A percentile compares a stretch with the other conserved stretches of the same genome.
phyloP scores from a whole-genome alignment of 495 filamentous ascomycete genomes.

The Penicillium maclennaniae region DNA sequence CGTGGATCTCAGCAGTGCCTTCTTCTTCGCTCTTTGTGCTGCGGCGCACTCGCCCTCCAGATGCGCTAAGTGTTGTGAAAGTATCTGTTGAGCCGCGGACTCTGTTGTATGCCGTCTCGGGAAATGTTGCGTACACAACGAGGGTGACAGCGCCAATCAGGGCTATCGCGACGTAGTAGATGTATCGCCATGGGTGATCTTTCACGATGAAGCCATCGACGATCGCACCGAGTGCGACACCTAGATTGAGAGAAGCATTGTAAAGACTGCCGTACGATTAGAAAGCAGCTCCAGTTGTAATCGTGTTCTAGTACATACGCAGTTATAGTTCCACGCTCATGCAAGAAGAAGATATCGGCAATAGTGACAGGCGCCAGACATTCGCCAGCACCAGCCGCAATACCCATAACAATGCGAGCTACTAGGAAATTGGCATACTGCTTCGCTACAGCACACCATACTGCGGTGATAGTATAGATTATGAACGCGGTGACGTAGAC shows the following conservation, averaged over 20 bases:
- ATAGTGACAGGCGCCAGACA: conserved; percentile 51
- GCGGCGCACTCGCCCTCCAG: neutral
- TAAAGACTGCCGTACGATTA: too few species aligned
- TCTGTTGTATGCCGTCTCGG: conserved; percentile 45
- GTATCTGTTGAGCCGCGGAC: too few species aligned
- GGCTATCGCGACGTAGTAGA: conserved; percentile 47
- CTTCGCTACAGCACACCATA: conserved; percentile 46
- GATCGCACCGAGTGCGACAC: conserved; percentile 27
- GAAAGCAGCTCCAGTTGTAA: conserved; percentile 39
- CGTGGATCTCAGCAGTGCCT: neutral
- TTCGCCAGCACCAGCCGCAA: conserved; percentile 51
- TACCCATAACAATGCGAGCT: conserved; percentile 47
- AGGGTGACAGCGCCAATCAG: conserved; percentile 36
- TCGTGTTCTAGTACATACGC: conserved; percentile 39
- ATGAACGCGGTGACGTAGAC: conserved; percentile 48
- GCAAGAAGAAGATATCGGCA: conserved; percentile 56
- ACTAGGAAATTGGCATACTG: conserved; percentile 41
- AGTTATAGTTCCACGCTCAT: conserved; percentile 50
- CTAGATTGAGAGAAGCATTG: too few species aligned
- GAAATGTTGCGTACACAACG: conserved; percentile 19
- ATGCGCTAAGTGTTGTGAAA: too few species aligned
- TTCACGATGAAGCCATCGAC: conserved; percentile 51
- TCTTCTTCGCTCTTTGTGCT: conserved; percentile 4
- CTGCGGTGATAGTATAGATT: conserved; percentile 37
- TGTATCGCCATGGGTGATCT: conserved; percentile 39